These are phyloP conservation scores for Debaryomycetaceae sp. DNA, from an alignment of 1,139 yeast genomes.

Conservation along the genomic window DNA sequence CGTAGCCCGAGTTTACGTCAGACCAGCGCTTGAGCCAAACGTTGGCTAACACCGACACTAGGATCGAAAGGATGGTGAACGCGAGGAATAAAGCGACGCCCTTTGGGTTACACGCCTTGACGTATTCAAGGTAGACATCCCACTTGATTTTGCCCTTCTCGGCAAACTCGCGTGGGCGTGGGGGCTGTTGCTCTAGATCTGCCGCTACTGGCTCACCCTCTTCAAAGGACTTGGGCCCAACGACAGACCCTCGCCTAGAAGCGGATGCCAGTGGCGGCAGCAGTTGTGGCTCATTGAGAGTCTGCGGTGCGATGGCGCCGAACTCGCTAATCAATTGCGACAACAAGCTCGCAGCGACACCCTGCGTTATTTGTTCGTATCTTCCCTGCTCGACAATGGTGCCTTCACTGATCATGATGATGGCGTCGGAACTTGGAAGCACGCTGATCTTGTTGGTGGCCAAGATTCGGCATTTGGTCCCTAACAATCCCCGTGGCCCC, in stretches of 20 bases:
- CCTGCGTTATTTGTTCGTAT: constrained; percentile 1
- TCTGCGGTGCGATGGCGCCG: too few relatives aligned
- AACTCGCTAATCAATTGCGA: constrained; percentile 21
- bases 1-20: constrained; percentile 32
- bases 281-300: constrained; percentile 8
- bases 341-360: constrained; percentile 8
- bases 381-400: constrained; percentile 16
- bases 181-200: background rate
- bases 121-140: constrained; percentile 21
- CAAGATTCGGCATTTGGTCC: constrained; percentile 19
- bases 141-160: constrained; percentile 22
- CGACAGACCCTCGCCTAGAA: constrained; percentile 6
- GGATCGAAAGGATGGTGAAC: constrained; percentile 7
- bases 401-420: constrained; percentile 18
- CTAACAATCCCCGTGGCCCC: constrained; percentile 15
- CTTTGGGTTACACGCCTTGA: constrained; percentile 20
- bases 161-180: constrained; percentile 11
- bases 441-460: constrained; percentile 24
- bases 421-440: constrained; percentile 17
- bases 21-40: constrained; percentile 62
- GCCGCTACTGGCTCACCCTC: constrained; percentile 12
- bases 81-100: constrained; percentile 15
- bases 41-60: constrained; percentile 10
- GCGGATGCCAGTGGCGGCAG: constrained; percentile 1
- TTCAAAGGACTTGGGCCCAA: background rate